These are phyloP conservation scores for Notholithocarpus densiflorus DNA, from an alignment of 306 rosid species.

Conservation along the genomic window DNA sequence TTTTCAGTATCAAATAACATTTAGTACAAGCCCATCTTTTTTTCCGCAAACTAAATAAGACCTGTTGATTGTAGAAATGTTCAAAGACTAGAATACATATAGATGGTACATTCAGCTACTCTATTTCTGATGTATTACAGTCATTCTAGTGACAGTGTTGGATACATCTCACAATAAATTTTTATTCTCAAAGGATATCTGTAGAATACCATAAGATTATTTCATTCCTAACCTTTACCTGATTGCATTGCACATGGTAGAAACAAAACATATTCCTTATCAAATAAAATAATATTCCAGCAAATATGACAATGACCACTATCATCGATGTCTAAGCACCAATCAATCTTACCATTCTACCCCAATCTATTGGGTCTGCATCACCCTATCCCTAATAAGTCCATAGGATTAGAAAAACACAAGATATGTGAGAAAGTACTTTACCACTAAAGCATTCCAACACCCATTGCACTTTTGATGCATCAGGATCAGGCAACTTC, in stretches of 20 bases:
- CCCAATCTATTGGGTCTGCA: not conserved
- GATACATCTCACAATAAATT: no score
- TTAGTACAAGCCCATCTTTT: not conserved
- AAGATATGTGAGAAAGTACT: not conserved
- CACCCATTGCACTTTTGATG: constrained; percentile 74
- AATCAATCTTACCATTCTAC: not conserved
- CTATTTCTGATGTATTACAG: not conserved
- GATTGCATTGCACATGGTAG: not conserved
- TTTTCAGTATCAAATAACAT: not conserved
- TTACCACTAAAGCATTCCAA: constrained; percentile 78
- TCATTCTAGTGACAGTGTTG: not conserved
- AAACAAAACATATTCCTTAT: not conserved
- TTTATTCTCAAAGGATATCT: not conserved
- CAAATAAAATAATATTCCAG: not conserved
- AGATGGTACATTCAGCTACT: not conserved
- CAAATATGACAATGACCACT: not conserved
- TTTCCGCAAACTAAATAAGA: not conserved
- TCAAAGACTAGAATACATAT: not conserved
- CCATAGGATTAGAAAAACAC: not conserved
- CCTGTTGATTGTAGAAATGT: not conserved
- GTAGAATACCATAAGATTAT: not conserved
- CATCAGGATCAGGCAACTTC: constrained; percentile 58
- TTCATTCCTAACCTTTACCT: not conserved
- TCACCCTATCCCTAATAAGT: not conserved
- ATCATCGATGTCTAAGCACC: not conserved